These are phyloP conservation scores for Puccinia coronata DNA, from an alignment of 1,284 basidiomycete genomes.

Conservation along the genomic window DNA sequence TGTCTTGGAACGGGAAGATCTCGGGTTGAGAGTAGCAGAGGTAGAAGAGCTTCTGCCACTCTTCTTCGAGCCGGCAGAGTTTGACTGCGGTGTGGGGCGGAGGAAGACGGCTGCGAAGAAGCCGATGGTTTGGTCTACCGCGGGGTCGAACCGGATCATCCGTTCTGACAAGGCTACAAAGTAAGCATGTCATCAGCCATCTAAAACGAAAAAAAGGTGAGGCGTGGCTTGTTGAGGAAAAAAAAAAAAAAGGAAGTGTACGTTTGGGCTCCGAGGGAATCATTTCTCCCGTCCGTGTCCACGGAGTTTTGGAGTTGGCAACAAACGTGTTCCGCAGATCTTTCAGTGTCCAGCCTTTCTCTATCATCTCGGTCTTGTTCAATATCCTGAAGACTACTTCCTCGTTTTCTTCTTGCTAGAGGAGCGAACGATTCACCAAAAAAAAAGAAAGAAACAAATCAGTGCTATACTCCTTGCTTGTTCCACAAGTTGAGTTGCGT, in stretches of 20 bases:
- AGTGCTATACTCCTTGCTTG: constrained; percentile 64
- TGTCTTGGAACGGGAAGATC: neutral
- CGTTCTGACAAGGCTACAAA: constrained; percentile 66
- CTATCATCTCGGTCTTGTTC: constrained; percentile 68
- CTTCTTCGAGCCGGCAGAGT: neutral
- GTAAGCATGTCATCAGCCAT: constrained; percentile 26
- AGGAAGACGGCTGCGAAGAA: constrained; percentile 69
- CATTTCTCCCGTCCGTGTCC: constrained; percentile 12
- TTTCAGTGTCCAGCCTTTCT: constrained; percentile 70
- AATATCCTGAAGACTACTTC: constrained; percentile 74
- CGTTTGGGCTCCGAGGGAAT: constrained; percentile 6
- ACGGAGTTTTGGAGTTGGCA: constrained; percentile 8
- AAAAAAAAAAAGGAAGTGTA: constrained; percentile 64
- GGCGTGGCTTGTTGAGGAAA: too few relatives aligned
- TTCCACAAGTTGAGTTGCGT: too few relatives aligned
- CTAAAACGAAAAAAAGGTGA: too few relatives aligned
- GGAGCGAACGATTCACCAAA: constrained; percentile 97
- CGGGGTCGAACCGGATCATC: constrained; percentile 78
- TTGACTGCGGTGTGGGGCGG: neutral
- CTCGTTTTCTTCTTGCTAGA: constrained; percentile 90
- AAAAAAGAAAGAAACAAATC: constrained; percentile 59
- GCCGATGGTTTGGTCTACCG: constrained; percentile 84
- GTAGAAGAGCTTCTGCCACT: neutral
- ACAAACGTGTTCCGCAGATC: constrained; percentile 66
- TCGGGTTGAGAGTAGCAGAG: neutral